Base-by-base conservation (phyloP, 306 rosid genomes). In the Mimosa bimucronata region DNA sequence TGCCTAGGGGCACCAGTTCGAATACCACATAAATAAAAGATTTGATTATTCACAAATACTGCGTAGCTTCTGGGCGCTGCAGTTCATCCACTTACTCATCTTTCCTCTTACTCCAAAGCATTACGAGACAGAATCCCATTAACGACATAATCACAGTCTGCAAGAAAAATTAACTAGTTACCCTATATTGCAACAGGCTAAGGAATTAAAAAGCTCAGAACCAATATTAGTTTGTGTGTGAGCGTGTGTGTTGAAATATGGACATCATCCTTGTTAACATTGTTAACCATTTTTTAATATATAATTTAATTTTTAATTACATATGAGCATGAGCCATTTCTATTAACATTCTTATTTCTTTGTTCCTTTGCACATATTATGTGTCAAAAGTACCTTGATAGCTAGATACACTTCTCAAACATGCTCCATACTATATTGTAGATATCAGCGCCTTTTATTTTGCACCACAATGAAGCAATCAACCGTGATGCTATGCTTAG, bases 81-180 rank as follows among this genome's bases (percentile, higher is more conserved):
- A 21, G 75, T 68, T 86, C 14, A 60, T 75, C 42, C 67, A 9
- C 31, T 45, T 67, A 46, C 75, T 80, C 31, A 16, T 84, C 82
- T 87, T 90, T 92, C 79, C 76, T 84, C 81, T 85, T 88, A 68
- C 77, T 80, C 98, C 98, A 94, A 82, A 92, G 50, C 92, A 91
- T 79, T 74, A 92, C 98, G 71, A 94, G 98, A 76, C 87, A 87
- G 89, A 94, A 94, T 23, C 98, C 98, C 97, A 92, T 94, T 91
- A 92, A 89, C 61, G 98, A 94, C 97, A 92, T 92, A 2, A 94
- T 72, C 73, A 94, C 97, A 64, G 97, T 94, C 98, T 94, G 97
- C 83, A 88, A 69, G 84, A 70, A 80, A 81, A 57, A 78, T 69
- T 10, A 52, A 75, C 58, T 25, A 72, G 77, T 79, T 76, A 42